Evolutionary conservation across 2,329 filamentous ascomycete species (phyloP).

Genomic region (Beauveria sp.): DNA sequence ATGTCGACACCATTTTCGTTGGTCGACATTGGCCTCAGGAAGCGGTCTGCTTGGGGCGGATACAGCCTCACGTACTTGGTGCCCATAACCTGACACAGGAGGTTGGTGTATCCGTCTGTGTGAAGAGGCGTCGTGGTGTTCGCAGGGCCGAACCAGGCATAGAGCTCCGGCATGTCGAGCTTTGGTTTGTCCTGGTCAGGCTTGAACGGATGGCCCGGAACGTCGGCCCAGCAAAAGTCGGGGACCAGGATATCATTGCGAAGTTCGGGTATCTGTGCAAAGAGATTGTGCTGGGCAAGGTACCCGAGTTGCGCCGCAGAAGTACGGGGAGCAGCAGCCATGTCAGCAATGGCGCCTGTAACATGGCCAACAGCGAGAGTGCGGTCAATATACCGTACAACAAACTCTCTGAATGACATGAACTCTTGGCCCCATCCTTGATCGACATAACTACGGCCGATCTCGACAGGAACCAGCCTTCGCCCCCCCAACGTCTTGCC

Average conservation of each 20-base stretch:
- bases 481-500: slow-evolving; percentile 66
- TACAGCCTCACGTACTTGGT: slow-evolving; percentile 90
- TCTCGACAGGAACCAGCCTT: slow-evolving; percentile 76
- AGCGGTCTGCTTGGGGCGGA: slow-evolving; percentile 51
- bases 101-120: slow-evolving; percentile 89
- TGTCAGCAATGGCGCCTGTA: background rate
- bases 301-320: slow-evolving; percentile 53
- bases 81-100: slow-evolving; percentile 83
- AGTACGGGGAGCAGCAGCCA: background rate
- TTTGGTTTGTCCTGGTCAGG: slow-evolving; percentile 24
- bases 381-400: slow-evolving; percentile 49
- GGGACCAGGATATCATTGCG: slow-evolving; percentile 70
- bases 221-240: slow-evolving; percentile 73
- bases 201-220: slow-evolving; percentile 41
- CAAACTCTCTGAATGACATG: slow-evolving; percentile 65
- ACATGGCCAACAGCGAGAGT: background rate
- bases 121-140: slow-evolving; percentile 89
- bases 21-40: slow-evolving; percentile 51
- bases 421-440: slow-evolving; percentile 77
- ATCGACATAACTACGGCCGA: slow-evolving; percentile 83
- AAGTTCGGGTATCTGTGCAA: slow-evolving; percentile 71
- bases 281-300: slow-evolving; percentile 84
- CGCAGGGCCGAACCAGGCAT: slow-evolving; percentile 88
- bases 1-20: slow-evolving; percentile 72
- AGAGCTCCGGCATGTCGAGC: slow-evolving; percentile 58